A percentile compares a stretch with the other conserved stretches of the same genome.
Conservation (phyloP, 1,139 yeast genomes). For the Magnusiomyces clavatus region DNA sequence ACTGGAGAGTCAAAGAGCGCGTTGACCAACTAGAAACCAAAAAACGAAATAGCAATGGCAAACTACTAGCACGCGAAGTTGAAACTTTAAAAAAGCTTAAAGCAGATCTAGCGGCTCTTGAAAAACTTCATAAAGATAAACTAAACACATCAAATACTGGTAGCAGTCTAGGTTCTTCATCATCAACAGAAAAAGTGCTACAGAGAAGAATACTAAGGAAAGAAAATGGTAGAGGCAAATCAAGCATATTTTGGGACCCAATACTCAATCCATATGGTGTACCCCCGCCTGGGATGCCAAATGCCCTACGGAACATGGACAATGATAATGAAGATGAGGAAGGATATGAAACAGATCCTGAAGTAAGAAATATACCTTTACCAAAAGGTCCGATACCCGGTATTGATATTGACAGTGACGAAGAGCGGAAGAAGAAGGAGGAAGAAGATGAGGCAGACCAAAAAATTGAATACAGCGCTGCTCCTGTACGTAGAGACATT, state of each 20-base stretch:
- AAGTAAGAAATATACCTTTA: constrained; percentile 21
- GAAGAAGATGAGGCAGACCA: constrained; percentile 10
- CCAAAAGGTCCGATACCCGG: constrained; percentile 18
- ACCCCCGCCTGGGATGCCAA: constrained; percentile 23
- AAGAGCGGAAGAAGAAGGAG: constrained; percentile 2
- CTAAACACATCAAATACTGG: constrained; percentile 21
- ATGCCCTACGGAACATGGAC: constrained; percentile 12
- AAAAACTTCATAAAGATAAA: constrained; percentile 16
- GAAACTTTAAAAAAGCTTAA: constrained; percentile 19
- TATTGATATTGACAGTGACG: not conserved
- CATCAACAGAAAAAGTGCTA: constrained; percentile 6
- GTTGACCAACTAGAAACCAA: constrained; percentile 18
- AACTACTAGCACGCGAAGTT: constrained; percentile 15
- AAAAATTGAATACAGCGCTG: constrained; percentile 22
- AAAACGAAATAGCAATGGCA: constrained; percentile 12
- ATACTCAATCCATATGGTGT: constrained; percentile 24
- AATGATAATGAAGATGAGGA: constrained; percentile 18
- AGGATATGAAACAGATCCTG: constrained; percentile 18
- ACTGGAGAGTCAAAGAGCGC: constrained; percentile 18
- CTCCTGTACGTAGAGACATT: constrained; percentile 22
- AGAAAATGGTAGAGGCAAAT: constrained; percentile 15
- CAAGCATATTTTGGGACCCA: constrained; percentile 26
- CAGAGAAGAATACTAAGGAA: constrained; percentile 11
- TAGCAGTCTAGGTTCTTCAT: not conserved
- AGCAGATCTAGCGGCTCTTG: constrained; percentile 19